Conservation (phyloP, 306 rosid genomes). For the Cicer judaicum region DNA sequence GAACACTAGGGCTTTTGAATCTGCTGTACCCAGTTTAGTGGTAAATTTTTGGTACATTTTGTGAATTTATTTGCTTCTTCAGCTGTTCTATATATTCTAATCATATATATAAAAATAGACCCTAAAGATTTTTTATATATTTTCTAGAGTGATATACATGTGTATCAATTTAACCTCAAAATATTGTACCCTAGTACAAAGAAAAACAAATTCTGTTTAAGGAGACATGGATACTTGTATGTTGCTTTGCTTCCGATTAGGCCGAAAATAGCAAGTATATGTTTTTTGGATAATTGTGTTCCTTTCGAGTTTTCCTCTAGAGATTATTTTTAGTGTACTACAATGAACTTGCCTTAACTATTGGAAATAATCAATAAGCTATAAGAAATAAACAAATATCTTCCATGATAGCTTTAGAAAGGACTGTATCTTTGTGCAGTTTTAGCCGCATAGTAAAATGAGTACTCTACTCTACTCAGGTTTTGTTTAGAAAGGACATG, state of each 20-base stretch:
- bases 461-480: slow-evolving; percentile 41
- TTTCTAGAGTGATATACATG: neutral
- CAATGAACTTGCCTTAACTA: neutral
- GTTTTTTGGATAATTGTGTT: neutral
- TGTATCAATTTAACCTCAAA: slow-evolving; percentile 20
- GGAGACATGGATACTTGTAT: neutral
- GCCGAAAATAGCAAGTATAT: neutral
- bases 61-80: slow-evolving; percentile 4
- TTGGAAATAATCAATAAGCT: slow-evolving; percentile 16
- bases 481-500: neutral
- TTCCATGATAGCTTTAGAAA: slow-evolving; percentile 91
- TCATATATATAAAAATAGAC: slow-evolving; percentile 19
- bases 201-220: neutral
- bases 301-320: neutral
- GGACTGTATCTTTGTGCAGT: slow-evolving; percentile 81
- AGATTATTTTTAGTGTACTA: neutral
- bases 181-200: slow-evolving; percentile 28
- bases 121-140: neutral
- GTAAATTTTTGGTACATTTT: slow-evolving; percentile 1
- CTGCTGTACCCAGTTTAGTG: slow-evolving; percentile 7
- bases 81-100: slow-evolving; percentile 6
- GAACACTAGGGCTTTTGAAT: slow-evolving; percentile 30
- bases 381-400: slow-evolving; percentile 55
- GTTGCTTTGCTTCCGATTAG: slow-evolving; percentile 31
- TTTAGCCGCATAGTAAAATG: slow-evolving; percentile 67